phyloP scores from a whole-genome alignment of 345 rosid genomes.

The Sisymbrium irio region DNA sequence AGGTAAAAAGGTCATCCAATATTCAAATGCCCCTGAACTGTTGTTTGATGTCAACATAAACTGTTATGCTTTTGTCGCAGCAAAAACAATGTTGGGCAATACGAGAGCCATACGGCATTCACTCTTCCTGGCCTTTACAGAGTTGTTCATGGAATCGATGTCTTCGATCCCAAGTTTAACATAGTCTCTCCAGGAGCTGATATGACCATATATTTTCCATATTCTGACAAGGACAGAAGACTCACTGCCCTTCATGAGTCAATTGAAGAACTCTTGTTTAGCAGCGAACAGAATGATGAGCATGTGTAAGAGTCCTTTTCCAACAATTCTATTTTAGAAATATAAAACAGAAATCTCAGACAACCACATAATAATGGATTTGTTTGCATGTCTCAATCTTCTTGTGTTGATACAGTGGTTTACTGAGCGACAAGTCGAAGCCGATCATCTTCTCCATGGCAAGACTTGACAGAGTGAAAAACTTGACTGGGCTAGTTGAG shows the following conservation, averaged over 20 bases:
- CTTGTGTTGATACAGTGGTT: conserved; percentile 38
- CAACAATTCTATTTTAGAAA: neutral
- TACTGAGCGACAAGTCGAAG: conserved; percentile 44
- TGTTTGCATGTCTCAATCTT: conserved; percentile 4
- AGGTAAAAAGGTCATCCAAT: conserved; percentile 29
- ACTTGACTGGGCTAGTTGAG: conserved; percentile 56
- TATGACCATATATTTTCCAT: conserved; percentile 59
- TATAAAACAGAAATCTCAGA: neutral
- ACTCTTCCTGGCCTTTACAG: conserved; percentile 61
- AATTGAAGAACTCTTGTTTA: conserved; percentile 49
- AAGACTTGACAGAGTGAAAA: conserved; percentile 61
- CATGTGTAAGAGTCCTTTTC: conserved; percentile 51
- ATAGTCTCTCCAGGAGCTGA: conserved; percentile 71
- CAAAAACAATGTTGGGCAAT: conserved; percentile 55
- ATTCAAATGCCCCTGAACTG: neutral
- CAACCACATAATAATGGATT: neutral
- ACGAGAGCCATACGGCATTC: conserved; percentile 61
- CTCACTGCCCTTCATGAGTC: conserved; percentile 50
- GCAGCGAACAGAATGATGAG: conserved; percentile 47
- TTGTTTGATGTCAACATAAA: conserved; percentile 6
- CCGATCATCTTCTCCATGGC: conserved; percentile 71
- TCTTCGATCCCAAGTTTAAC: conserved; percentile 61
- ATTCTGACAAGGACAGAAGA: conserved; percentile 47
- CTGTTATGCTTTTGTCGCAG: conserved; percentile 29
- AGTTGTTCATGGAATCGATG: conserved; percentile 64